Base-by-base conservation (phyloP, 352 stramenopile species). In the Phytophthora fragariae region DNA sequence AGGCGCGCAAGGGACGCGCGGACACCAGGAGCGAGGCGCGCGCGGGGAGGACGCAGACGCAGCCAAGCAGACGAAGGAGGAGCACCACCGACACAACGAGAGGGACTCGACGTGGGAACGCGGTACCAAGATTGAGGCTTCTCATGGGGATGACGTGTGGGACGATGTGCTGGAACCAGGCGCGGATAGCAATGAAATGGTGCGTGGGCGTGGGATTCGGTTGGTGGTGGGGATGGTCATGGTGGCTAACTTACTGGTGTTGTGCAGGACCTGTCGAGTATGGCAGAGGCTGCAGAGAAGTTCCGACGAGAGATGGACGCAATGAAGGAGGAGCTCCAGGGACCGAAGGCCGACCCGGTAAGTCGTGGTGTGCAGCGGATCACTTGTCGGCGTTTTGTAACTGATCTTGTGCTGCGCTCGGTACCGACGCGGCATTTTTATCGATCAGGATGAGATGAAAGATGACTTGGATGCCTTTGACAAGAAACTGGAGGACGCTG, bases 251-350 rank as follows among this genome's bases (percentile, higher is more conserved):
- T 41, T 41, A 29, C 15, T 29, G 49, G 60, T 64, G n/a, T 27
- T 29, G 21, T 24, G 11, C 52, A 97, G 90, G 90, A 94, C 55
- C 58, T 97, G 60, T 89, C 86, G 49, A 91, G 81, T 64, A 95
- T 97, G 85, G 83, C 90, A 6, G 77, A 84, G 61, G 90, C 88
- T 46, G 87, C 90, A 1, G 90, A 95, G 72, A 87, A 89, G 46
- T 97, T 97, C 71, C 88, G 90, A 68, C 81, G 66, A 72, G 90
- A 97, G 77, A 95, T 97, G 90, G 85, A 97, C 66, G 85, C 85
- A 1, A 91, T 94, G 84, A 81, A 85, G 31, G 80, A 91, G n/a
- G 76, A 89, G 49, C 69, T 85, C 9, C 68, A 83, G 33, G 73
- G 73, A 35, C 68, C 72, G 1, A 75, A 79, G 33, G 47, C 70